Percentiles rank a stretch among this genome's conserved stretches.
phyloP scores from a whole-genome alignment of 352 stramenopile species.

The Globisporangium barbulae region DNA sequence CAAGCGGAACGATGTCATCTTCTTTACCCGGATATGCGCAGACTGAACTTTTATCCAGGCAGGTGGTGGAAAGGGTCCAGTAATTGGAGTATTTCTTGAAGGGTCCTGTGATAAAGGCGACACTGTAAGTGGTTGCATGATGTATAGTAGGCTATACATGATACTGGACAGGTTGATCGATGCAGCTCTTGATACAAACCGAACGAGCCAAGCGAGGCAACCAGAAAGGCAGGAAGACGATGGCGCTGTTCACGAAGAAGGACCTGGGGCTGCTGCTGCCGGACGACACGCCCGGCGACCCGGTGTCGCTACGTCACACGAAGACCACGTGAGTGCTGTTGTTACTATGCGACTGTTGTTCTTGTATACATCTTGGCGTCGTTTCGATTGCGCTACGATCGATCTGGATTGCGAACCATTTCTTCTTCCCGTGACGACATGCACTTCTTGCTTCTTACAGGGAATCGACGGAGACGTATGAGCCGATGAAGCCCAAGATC shows the following conservation, averaged over 20 bases:
- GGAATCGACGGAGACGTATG: constrained; percentile 71
- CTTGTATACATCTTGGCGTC: background rate
- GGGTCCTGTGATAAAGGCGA: background rate
- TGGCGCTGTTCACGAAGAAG: constrained; percentile 88
- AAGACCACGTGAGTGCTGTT: constrained; percentile 38
- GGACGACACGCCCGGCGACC: constrained; percentile 75
- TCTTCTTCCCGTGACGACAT: background rate
- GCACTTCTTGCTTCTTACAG: constrained; percentile 18
- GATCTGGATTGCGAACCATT: background rate
- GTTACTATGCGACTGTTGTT: background rate
- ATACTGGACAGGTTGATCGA: background rate
- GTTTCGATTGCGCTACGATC: background rate
- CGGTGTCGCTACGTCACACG: constrained; percentile 77
- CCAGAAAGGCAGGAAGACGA: background rate
- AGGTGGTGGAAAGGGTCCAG: background rate
- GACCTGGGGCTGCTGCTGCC: constrained; percentile 78
- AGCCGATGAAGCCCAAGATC: constrained; percentile 75
- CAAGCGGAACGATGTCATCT: constrained; percentile 22
- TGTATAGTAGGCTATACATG: background rate
- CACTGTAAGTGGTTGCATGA: background rate
- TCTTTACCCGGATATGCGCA: background rate
- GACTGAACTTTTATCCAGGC: constrained; percentile 4
- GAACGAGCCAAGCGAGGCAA: background rate
- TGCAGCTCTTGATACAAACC: background rate
- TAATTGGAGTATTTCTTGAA: background rate